phyloP scores from a whole-genome alignment of 2,329 filamentous ascomycete genomes.

The Lecanicillium sp. region DNA sequence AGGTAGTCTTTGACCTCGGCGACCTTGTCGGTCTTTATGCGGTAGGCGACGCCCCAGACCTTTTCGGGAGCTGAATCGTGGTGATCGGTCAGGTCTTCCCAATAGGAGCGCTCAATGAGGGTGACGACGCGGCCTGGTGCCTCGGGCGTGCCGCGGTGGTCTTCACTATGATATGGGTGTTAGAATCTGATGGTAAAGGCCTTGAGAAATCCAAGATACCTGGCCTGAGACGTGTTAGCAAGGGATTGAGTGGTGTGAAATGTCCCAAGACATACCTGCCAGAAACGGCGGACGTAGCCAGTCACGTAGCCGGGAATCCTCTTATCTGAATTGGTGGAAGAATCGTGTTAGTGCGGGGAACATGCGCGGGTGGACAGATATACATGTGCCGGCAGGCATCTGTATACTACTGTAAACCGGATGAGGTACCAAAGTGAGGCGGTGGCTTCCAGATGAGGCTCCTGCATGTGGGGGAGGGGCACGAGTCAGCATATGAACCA shows the following conservation, averaged over 20 bases:
- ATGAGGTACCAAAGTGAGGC: slow-evolving; percentile 74
- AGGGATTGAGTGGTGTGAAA: background rate
- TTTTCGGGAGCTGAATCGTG: slow-evolving; percentile 54
- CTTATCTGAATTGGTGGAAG: slow-evolving; percentile 51
- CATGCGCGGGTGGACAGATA: slow-evolving; percentile 10
- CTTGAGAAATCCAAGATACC: slow-evolving; percentile 20
- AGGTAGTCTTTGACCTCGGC: slow-evolving; percentile 82
- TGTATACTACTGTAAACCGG: background rate
- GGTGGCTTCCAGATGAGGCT: slow-evolving; percentile 98
- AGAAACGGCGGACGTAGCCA: slow-evolving; percentile 92
- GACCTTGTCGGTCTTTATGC: slow-evolving; percentile 66
- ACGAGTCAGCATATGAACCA: slow-evolving; percentile 14
- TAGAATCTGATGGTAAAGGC: background rate
- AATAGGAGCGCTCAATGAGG: slow-evolving; percentile 77
- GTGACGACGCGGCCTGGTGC: slow-evolving; percentile 89
- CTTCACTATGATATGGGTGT: slow-evolving; percentile 60
- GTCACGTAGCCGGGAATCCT: slow-evolving; percentile 84
- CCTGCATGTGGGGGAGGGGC: slow-evolving; percentile 32
- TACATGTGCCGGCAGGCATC: slow-evolving; percentile 6
- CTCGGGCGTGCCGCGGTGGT: slow-evolving; percentile 87
- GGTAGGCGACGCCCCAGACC: slow-evolving; percentile 92
- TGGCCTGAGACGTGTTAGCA: slow-evolving; percentile 24
- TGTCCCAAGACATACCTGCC: slow-evolving; percentile 66
- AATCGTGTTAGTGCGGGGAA: too few species aligned
- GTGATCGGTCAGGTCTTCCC: slow-evolving; percentile 68